Evolutionary conservation across 2,329 filamentous ascomycete species (phyloP), one percentile per base, ranked within the genome.

Genomic region (Ophiocordyceps camponoti-floridani): DNA sequence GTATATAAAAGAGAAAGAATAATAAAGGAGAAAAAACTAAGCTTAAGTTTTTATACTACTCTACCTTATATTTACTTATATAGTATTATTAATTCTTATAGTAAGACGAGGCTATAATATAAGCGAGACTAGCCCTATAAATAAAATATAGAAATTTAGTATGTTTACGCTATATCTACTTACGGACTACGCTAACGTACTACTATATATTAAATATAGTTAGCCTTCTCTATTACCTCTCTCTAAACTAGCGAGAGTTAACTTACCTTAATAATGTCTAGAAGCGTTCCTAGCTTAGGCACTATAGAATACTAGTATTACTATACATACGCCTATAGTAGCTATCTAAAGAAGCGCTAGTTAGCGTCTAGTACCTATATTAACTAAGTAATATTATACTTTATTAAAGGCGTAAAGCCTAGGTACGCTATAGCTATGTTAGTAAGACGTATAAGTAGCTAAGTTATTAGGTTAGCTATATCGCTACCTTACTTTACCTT

Each of bases 401-500:
- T 80, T 63, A 75, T 72, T n/a, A 68, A 48, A 1, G 71, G 62
- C 4, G 72, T 76, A 54, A 82, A 80, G 2, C 76, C 77, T 2
- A 68, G 65, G 52, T 77, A 82, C 3, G 61, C 57, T 60, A 81
- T 67, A 18, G 69, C 69, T 2, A 72, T 64, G 10, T 58, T 60
- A 38, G 67, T 60, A 28, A 81, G 59, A 11, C 76, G 72, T 47
- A 66, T 66, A 28, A 73, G 60, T 0, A 82, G 65, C 52, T 69
- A 67, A 1, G 51, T 47, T n/a, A 65, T 77, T 18, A 81, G 56
- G 43, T 70, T 67, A 31, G 66, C 50, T 7, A 60, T 51, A 35
- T 69, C 57, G 16, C 61, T 56, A 0, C 57, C 52, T 23, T 60
- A 57, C 2, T 64, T 54, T 13, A 76, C 56, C 31, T 64, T 62